phyloP scores from a whole-genome alignment of 495 filamentous ascomycete species.

The Talaromyces trachyspermus region DNA sequence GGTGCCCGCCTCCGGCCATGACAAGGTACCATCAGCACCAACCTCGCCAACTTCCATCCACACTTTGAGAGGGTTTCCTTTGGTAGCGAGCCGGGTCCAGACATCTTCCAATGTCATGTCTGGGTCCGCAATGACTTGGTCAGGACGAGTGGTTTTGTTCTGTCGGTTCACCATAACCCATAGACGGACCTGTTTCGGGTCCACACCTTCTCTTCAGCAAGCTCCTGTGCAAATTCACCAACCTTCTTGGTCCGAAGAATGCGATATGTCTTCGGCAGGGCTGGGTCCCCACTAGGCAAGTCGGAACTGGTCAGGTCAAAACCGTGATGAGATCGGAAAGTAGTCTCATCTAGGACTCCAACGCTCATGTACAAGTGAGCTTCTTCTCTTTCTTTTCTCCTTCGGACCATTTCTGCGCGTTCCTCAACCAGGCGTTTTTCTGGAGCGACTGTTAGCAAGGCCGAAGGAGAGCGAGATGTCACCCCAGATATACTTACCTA shows the following conservation, averaged over 20 bases:
- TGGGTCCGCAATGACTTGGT: constrained; percentile 69
- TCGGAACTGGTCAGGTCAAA: constrained; percentile 80
- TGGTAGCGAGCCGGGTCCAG: constrained; percentile 57
- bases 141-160: constrained; percentile 90
- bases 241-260: constrained; percentile 67
- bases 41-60: constrained; percentile 75
- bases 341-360: constrained; percentile 68
- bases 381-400: constrained; percentile 82
- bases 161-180: constrained; percentile 99
- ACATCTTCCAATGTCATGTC: constrained; percentile 81
- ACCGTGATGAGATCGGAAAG: constrained; percentile 72
- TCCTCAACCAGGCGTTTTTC: constrained; percentile 73
- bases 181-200: constrained; percentile 60
- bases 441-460: constrained; percentile 18
- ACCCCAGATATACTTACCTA: constrained; percentile 53
- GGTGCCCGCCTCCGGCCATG: constrained; percentile 59
- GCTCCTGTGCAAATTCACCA: constrained; percentile 56
- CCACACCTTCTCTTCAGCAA: constrained; percentile 57
- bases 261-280: constrained; percentile 52
- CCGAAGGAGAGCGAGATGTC: background rate
- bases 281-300: constrained; percentile 53
- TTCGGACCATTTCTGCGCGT: constrained; percentile 59
- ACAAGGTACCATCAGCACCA: constrained; percentile 55
- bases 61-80: constrained; percentile 66
- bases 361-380: constrained; percentile 85